Evolutionary conservation across 2,329 filamentous ascomycete species (phyloP).

Genomic region (Penicillium carneum): DNA sequence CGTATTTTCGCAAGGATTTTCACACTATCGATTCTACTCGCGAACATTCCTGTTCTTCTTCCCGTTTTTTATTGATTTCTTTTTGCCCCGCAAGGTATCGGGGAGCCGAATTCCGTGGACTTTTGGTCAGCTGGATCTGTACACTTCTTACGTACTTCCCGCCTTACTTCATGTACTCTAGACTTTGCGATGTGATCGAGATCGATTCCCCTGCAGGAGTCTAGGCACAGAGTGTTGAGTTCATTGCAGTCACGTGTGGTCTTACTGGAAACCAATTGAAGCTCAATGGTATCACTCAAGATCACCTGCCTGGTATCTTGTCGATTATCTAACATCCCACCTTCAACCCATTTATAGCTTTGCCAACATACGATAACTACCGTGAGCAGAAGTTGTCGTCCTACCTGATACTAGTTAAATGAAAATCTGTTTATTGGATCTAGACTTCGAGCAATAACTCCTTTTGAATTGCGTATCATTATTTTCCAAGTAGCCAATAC

Average conservation of each 20-base stretch:
- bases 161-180: conserved; percentile 15
- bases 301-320: neutral
- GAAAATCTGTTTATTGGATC: neutral
- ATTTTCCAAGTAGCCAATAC: neutral
- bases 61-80: neutral
- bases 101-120: conserved; percentile 5
- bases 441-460: neutral
- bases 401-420: neutral
- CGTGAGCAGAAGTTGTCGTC: no score
- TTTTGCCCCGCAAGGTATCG: conserved; percentile 9
- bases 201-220: conserved; percentile 14
- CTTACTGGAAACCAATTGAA: neutral
- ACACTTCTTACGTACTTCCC: conserved; percentile 18
- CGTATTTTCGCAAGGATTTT: conserved; percentile 30
- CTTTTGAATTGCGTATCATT: no score
- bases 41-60: conserved; percentile 22
- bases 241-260: conserved; percentile 9
- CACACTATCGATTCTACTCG: conserved; percentile 32
- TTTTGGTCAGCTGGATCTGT: conserved; percentile 16
- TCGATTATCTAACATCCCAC: neutral
- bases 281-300: neutral
- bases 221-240: neutral
- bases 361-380: neutral
- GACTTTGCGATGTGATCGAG: conserved; percentile 7
- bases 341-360: neutral